Conservation (phyloP, 352 stramenopile genomes). For the Phytophthora megakarya region DNA sequence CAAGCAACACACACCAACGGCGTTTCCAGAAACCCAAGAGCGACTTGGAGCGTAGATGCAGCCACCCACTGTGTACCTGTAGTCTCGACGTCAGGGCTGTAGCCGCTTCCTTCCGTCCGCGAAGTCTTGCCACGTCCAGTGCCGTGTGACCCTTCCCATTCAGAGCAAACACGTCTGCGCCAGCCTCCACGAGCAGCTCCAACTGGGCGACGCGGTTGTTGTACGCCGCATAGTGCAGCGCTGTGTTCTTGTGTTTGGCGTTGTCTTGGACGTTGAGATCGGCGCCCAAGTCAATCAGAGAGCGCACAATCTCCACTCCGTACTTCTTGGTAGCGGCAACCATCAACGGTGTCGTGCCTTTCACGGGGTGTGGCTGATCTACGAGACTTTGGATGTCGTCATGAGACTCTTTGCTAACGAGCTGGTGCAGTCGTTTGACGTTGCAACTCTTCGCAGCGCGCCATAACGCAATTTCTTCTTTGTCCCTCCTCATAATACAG, state of each 20-base stretch:
- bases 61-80: slow-evolving; percentile 60
- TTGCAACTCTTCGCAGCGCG: slow-evolving; percentile 38
- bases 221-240: slow-evolving; percentile 70
- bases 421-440: slow-evolving; percentile 33
- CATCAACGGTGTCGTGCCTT: slow-evolving; percentile 75
- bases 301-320: slow-evolving; percentile 49
- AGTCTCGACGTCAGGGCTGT: slow-evolving; percentile 54
- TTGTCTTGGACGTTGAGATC: slow-evolving; percentile 45
- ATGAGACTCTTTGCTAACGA: slow-evolving; percentile 23
- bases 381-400: slow-evolving; percentile 33
- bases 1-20: slow-evolving; percentile 62
- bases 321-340: slow-evolving; percentile 57
- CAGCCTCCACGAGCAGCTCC: slow-evolving; percentile 60
- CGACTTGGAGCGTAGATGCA: slow-evolving; percentile 47
- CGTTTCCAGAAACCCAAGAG: slow-evolving; percentile 62
- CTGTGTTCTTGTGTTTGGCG: slow-evolving; percentile 54
- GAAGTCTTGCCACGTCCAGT: slow-evolving; percentile 63
- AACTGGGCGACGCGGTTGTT: slow-evolving; percentile 52
- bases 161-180: slow-evolving; percentile 49
- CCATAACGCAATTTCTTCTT: slow-evolving; percentile 34
- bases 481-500: slow-evolving; percentile 20
- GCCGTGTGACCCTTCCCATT: slow-evolving; percentile 63
- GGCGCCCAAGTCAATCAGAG: slow-evolving; percentile 65
- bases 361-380: slow-evolving; percentile 48
- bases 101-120: slow-evolving; percentile 44